Evolutionary conservation across 768 basidiomycete genomes (phyloP).

Genomic region (Collybiopsis luxurians): DNA sequence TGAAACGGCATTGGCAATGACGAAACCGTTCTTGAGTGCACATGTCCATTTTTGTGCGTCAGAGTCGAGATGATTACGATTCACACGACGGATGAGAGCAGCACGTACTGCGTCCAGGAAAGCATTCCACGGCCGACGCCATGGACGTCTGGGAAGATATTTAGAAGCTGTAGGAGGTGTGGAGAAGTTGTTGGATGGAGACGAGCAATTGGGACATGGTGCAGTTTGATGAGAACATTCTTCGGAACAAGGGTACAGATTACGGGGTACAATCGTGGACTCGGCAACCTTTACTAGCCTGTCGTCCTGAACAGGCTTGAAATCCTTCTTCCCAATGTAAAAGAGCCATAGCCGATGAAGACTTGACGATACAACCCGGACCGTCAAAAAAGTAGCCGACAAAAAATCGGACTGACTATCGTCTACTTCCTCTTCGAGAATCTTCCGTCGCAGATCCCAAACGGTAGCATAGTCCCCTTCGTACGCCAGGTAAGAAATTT

Average conservation of each 20-base stretch:
- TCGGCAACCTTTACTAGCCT: neutral
- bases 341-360: conserved; percentile 3
- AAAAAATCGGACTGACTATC: neutral
- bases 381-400: neutral
- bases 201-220: conserved; percentile 33
- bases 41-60: conserved; percentile 44
- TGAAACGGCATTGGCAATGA: conserved; percentile 42
- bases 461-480: neutral
- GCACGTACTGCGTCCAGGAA: conserved; percentile 67
- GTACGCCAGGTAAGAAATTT: neutral
- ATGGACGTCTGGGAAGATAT: conserved; percentile 4
- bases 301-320: neutral
- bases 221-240: neutral
- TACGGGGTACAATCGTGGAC: neutral
- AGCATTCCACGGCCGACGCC: conserved; percentile 4
- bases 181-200: conserved; percentile 37
- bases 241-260: conserved; percentile 5
- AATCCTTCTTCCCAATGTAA: neutral
- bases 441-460: neutral
- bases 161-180: neutral
- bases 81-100: conserved; percentile 51
- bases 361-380: neutral
- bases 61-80: conserved; percentile 28
- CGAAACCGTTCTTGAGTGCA: conserved; percentile 44
- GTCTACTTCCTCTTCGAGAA: neutral